Base-by-base conservation (phyloP, 129 eudicot species). In the Deinandra increscens region DNA sequence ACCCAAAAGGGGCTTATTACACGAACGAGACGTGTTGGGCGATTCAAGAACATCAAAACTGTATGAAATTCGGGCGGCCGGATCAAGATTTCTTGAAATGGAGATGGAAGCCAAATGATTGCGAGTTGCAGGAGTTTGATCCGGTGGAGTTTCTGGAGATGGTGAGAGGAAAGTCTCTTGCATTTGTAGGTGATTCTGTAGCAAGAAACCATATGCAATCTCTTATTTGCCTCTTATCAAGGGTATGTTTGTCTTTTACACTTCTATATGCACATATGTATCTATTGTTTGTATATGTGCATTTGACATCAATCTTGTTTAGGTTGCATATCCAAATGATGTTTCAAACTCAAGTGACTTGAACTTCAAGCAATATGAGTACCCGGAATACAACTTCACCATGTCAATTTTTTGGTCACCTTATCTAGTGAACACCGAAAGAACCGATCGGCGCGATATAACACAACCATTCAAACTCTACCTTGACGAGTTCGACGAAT, bases 131-230 rank as follows among this genome's bases (percentile, higher is more conserved):
- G 1, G 6, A 84, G 0, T 83, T 89, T 64, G 89, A 89, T 37
- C 83, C 96, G 1, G 10, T 55, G 29, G 65, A 60, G 63, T 89
- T 89, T 71, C 14, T 89, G 61, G 90, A 84, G 79, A 83, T 86
- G 74, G 77, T 89, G 55, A 80, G 82, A 50, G 96, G 96, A 4
- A 89, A 89, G 55, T 86, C 96, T 17, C 29, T 89, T 22, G 96
- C 96, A 62, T 89, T 89, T 76, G 88, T 86, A 49, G 96, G 96
- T 17, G 96, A 89, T 75, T 89, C 93, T 11, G 90, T 89, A 2
- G 90, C 96, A 43, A 84, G 96, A 73, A 89, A 89, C 69, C 96
- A 89, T 68, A 89, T 89, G 96, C 96, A 89, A 23, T 89, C 96
- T 17, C 73, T 89, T 66, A 60, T 89, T 51, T 89, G 96, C 75